Conservation (phyloP, 2,329 filamentous ascomycete genomes). For the Hymenoscyphus repandus region DNA sequence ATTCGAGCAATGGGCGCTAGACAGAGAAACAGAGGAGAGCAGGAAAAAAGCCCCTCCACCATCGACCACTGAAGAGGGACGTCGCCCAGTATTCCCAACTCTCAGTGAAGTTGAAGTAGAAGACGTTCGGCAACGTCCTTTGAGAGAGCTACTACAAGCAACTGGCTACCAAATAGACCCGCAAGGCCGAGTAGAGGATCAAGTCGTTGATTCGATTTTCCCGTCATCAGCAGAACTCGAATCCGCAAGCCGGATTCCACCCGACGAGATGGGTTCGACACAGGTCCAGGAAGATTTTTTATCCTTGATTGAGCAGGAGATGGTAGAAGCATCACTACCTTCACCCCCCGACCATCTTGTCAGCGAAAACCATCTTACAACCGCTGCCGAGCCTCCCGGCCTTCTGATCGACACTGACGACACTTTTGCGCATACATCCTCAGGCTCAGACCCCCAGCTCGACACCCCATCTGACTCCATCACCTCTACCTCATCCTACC, state of each 20-base stretch:
- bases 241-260: neutral
- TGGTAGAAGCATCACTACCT: too few relatives aligned
- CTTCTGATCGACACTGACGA: neutral
- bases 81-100: slow-evolving; percentile 12
- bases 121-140: slow-evolving; percentile 23
- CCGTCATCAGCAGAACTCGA: neutral
- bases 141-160: slow-evolving; percentile 25
- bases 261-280: too few relatives aligned
- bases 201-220: neutral
- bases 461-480: slow-evolving; percentile 9
- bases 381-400: neutral
- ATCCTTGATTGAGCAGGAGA: too few relatives aligned
- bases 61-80: neutral
- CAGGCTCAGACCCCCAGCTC: slow-evolving; percentile 8
- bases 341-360: too few relatives aligned
- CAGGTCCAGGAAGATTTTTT: too few relatives aligned
- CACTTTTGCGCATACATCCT: neutral
- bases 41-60: neutral
- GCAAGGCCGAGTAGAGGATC: neutral
- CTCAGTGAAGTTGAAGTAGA: slow-evolving; percentile 26
- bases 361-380: neutral
- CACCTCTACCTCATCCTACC: slow-evolving; percentile 10
- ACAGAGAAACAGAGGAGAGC: slow-evolving; percentile 12
- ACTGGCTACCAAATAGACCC: slow-evolving; percentile 22
- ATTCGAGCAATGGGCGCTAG: slow-evolving; percentile 30